phyloP scores from a whole-genome alignment of 2,329 filamentous ascomycete species.

The Pestalotiopsis sp. region DNA sequence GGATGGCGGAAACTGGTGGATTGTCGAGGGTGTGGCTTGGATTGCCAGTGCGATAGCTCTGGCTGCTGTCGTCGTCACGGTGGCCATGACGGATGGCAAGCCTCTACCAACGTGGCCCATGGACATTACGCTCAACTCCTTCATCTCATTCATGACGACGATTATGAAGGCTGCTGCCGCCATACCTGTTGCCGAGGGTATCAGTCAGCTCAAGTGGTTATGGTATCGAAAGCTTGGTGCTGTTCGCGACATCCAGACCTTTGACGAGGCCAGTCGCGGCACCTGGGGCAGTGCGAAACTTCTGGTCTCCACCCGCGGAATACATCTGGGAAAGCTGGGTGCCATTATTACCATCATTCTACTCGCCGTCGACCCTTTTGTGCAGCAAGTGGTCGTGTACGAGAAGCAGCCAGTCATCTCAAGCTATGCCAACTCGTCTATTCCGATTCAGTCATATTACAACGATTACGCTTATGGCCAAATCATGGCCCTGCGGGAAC shows the following conservation, averaged over 20 bases:
- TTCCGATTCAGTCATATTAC: conserved; percentile 10
- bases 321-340: conserved; percentile 20
- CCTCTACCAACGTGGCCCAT: conserved; percentile 18
- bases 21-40: conserved; percentile 15
- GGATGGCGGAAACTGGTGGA: conserved; percentile 14
- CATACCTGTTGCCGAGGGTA: conserved; percentile 17
- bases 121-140: conserved; percentile 20
- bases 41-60: conserved; percentile 14
- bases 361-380: conserved; percentile 17
- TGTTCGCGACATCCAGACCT: conserved; percentile 19
- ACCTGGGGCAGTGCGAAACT: conserved; percentile 19
- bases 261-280: conserved; percentile 20
- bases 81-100: conserved; percentile 14
- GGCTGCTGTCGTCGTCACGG: conserved; percentile 13
- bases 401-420: conserved; percentile 12
- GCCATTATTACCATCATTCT: conserved; percentile 18
- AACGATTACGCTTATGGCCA: conserved; percentile 10
- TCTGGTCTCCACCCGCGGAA: conserved; percentile 11
- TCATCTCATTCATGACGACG: conserved; percentile 20
- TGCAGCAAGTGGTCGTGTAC: conserved; percentile 20
- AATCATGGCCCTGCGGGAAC: conserved; percentile 14
- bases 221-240: conserved; percentile 16
- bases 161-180: conserved; percentile 18
- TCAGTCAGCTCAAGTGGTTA: conserved; percentile 21
- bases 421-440: conserved; percentile 4